phyloP scores from a whole-genome alignment of 306 rosid species.

The Vigna radiata region DNA sequence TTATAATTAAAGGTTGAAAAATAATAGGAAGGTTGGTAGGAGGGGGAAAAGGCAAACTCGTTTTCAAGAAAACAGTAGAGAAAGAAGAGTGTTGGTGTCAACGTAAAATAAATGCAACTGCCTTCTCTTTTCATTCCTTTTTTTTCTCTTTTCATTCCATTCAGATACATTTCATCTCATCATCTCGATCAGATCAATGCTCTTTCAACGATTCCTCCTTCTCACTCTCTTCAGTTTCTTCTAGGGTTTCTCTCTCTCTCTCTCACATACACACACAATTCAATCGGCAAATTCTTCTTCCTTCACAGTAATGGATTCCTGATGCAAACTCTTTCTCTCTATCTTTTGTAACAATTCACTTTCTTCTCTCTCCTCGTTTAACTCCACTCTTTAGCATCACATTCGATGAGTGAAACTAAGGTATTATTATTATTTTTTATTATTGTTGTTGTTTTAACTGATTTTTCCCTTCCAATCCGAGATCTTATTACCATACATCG shows the following conservation, averaged over 20 bases:
- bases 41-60: constrained; percentile 44
- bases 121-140: constrained; percentile 20
- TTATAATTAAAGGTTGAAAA: too few species aligned
- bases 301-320: background rate
- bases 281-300: background rate
- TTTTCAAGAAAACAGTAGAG: constrained; percentile 41
- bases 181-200: constrained; percentile 51
- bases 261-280: constrained; percentile 6
- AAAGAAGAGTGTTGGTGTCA: constrained; percentile 39
- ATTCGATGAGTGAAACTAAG: constrained; percentile 38
- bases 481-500: background rate
- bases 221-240: constrained; percentile 50
- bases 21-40: constrained; percentile 22
- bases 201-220: constrained; percentile 48
- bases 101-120: constrained; percentile 50
- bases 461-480: background rate
- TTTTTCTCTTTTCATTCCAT: too few species aligned
- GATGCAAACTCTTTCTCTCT: background rate
- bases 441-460: background rate
- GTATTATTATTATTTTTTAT: background rate
- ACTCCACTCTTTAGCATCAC: background rate
- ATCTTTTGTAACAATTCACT: background rate
- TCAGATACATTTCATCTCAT: background rate
- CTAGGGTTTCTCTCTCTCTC: constrained; percentile 51
- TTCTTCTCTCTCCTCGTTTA: background rate